Conservation (phyloP, 2,329 filamentous ascomycete genomes). For the Arthrobotrys sphaeroides region DNA sequence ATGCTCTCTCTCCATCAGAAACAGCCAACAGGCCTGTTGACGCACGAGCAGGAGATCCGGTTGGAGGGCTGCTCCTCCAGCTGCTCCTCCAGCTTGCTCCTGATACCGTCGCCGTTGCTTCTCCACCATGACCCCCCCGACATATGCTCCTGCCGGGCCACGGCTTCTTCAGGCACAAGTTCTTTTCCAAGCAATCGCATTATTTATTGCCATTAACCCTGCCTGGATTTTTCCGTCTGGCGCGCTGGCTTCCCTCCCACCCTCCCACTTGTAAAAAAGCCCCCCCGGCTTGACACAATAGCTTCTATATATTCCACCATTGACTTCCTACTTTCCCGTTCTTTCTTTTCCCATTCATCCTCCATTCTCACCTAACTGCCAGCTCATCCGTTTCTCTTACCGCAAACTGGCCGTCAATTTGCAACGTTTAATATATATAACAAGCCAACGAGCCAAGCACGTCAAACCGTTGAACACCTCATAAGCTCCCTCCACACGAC, state of each 20-base stretch:
- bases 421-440: slow-evolving; percentile 35
- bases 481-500: slow-evolving; percentile 30
- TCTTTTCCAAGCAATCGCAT: slow-evolving; percentile 28
- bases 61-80: slow-evolving; percentile 15
- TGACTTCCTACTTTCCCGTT: slow-evolving; percentile 17
- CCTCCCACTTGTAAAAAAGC: slow-evolving; percentile 14
- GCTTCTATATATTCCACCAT: slow-evolving; percentile 49
- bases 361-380: slow-evolving; percentile 12
- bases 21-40: slow-evolving; percentile 46
- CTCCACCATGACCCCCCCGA: slow-evolving; percentile 18
- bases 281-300: slow-evolving; percentile 24
- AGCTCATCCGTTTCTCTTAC: slow-evolving; percentile 17
- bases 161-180: slow-evolving; percentile 16
- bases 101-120: slow-evolving; percentile 26
- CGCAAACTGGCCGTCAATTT: slow-evolving; percentile 7
- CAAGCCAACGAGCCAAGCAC: slow-evolving; percentile 37
- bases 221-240: slow-evolving; percentile 52
- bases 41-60: slow-evolving; percentile 36
- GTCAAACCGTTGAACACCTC: slow-evolving; percentile 41
- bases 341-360: slow-evolving; percentile 14
- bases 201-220: slow-evolving; percentile 43
- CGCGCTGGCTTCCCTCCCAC: slow-evolving; percentile 16
- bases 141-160: slow-evolving; percentile 24
- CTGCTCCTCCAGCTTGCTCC: slow-evolving; percentile 19
- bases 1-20: not conserved